Evolutionary conservation across 495 filamentous ascomycete species (phyloP).

Genomic region (Extremus antarcticus): DNA sequence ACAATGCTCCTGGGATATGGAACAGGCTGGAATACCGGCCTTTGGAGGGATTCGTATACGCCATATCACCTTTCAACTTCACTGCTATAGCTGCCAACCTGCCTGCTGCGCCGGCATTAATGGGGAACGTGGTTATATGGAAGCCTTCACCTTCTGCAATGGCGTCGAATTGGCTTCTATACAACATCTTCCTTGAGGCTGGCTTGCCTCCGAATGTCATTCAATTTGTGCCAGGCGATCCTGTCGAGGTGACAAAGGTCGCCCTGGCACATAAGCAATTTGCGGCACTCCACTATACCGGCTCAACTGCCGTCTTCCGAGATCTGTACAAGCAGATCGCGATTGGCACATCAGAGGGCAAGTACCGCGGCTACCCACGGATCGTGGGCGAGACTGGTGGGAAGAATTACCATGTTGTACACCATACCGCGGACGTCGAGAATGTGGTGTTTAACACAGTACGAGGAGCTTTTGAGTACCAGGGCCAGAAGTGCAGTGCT

Average conservation of each 20-base stretch:
- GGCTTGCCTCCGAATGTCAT: constrained; percentile 35
- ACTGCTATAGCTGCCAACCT: constrained; percentile 35
- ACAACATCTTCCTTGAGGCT: constrained; percentile 33
- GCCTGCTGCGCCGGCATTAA: constrained; percentile 31
- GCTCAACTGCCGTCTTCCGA: constrained; percentile 33
- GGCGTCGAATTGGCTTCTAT: constrained; percentile 33
- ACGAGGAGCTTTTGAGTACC: constrained; percentile 35
- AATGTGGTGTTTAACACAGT: constrained; percentile 35
- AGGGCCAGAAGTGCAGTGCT: constrained; percentile 36
- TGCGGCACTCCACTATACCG: constrained; percentile 34
- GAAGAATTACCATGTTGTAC: constrained; percentile 36
- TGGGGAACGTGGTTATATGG: constrained; percentile 38
- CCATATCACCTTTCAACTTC: constrained; percentile 37
- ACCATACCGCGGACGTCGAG: constrained; percentile 28
- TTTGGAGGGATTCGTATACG: constrained; percentile 36
- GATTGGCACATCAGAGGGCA: constrained; percentile 26
- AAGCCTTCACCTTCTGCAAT: constrained; percentile 32
- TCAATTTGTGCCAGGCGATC: constrained; percentile 34
- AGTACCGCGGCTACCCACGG: constrained; percentile 32
- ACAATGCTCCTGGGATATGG: constrained; percentile 33
- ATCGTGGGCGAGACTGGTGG: constrained; percentile 36
- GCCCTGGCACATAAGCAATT: constrained; percentile 31
- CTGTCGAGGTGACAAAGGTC: constrained; percentile 31
- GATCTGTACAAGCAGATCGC: constrained; percentile 32
- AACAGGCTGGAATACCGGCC: constrained; percentile 36